Evolutionary conservation across 495 filamentous ascomycete species (phyloP).

Genomic region (Hamigera avellanea): DNA sequence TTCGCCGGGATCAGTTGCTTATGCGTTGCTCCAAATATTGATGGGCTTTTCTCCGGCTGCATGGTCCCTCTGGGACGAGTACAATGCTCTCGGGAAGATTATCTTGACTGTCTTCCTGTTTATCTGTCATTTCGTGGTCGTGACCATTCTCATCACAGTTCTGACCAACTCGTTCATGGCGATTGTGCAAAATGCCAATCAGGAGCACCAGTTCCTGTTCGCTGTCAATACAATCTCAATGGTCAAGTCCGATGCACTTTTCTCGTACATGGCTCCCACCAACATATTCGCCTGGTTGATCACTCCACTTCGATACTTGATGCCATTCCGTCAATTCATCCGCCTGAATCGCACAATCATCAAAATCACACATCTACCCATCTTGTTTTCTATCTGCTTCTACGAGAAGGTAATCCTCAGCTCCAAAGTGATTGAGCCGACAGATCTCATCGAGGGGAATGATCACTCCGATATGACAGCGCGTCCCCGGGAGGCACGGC

Average conservation of each 20-base stretch:
- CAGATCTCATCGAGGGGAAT: constrained; percentile 50
- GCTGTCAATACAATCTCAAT: constrained; percentile 91
- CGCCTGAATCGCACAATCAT: constrained; percentile 75
- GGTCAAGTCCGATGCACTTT: constrained; percentile 90
- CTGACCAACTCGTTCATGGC: constrained; percentile 91
- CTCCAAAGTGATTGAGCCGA: constrained; percentile 57
- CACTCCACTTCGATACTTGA: constrained; percentile 63
- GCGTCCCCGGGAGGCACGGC: constrained; percentile 17
- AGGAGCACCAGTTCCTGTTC: constrained; percentile 90
- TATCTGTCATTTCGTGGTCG: constrained; percentile 89
- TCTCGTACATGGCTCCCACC: constrained; percentile 80
- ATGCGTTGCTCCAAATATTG: constrained; percentile 80
- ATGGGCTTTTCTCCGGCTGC: constrained; percentile 80
- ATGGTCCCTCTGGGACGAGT: constrained; percentile 62
- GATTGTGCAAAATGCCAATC: constrained; percentile 80
- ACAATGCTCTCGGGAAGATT: constrained; percentile 62
- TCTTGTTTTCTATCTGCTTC: constrained; percentile 70
- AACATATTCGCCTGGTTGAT: constrained; percentile 84
- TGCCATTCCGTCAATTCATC: constrained; percentile 71
- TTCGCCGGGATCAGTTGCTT: constrained; percentile 58
- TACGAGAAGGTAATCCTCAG: constrained; percentile 75
- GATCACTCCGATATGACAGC: constrained; percentile 20
- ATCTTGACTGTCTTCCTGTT: constrained; percentile 75
- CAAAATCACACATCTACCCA: constrained; percentile 78
- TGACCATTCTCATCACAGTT: constrained; percentile 87